Evolutionary conservation across 441 rosid species (phyloP).

Genomic region (Pelargonium citronellum): DNA sequence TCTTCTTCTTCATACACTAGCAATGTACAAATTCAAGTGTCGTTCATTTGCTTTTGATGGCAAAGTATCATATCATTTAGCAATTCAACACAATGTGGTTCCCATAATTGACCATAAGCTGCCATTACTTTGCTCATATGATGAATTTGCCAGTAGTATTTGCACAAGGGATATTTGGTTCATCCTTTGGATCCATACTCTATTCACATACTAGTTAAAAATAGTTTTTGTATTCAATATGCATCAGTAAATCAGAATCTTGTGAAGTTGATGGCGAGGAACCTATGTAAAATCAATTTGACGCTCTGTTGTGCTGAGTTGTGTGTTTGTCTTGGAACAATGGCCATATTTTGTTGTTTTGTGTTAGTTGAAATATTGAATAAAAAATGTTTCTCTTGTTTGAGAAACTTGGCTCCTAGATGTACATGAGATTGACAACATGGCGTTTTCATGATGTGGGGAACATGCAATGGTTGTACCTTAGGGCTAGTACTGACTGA

Average conservation of each 20-base stretch:
- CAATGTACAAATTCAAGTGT: neutral
- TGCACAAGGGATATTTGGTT: neutral
- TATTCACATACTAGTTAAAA: neutral
- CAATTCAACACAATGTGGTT: neutral
- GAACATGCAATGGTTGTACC: neutral
- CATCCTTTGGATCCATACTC: neutral
- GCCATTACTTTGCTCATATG: neutral
- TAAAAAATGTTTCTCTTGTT: too few species aligned
- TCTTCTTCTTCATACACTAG: neutral
- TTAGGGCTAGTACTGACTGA: neutral
- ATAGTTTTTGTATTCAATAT: neutral
- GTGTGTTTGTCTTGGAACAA: neutral
- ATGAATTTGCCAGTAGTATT: neutral
- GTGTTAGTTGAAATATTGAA: neutral
- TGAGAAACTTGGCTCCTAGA: neutral
- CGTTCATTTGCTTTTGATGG: too few species aligned
- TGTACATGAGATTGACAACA: neutral
- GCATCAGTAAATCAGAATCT: neutral
- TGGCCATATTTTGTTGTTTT: constrained; percentile 4
- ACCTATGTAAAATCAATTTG: neutral
- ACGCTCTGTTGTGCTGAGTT: neutral
- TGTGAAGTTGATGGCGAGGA: too few species aligned
- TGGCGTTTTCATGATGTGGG: neutral
- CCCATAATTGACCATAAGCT: neutral
- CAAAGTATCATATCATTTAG: neutral